Evolutionary conservation across 345 rosid genomes (phyloP).

Genomic region (Boechera retrofracta): DNA sequence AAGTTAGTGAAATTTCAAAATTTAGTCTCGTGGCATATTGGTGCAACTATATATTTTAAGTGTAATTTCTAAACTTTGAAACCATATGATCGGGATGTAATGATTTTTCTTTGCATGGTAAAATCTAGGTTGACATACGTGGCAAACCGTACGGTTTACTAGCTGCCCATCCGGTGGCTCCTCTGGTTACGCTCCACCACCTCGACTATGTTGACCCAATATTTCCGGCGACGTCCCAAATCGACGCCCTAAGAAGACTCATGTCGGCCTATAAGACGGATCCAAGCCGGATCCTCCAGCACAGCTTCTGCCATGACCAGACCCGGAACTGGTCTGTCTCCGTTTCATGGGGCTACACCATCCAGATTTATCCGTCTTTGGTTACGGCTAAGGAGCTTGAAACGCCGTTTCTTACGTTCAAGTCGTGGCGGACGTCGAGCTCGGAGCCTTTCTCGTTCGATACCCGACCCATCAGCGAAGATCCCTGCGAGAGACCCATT

Average conservation of each 20-base stretch:
- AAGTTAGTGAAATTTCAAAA: background rate
- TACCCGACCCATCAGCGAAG: constrained; percentile 58
- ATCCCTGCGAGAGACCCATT: constrained; percentile 70
- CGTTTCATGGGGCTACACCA: constrained; percentile 85
- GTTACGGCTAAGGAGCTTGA: constrained; percentile 65
- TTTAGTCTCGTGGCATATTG: background rate
- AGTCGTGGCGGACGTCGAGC: constrained; percentile 72
- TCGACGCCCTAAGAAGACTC: constrained; percentile 62
- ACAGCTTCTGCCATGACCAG: constrained; percentile 72
- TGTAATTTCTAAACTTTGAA: background rate
- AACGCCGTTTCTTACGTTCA: constrained; percentile 65
- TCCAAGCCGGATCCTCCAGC: constrained; percentile 74
- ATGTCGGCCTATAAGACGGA: constrained; percentile 55
- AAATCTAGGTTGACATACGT: constrained; percentile 70
- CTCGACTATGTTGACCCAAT: constrained; percentile 67
- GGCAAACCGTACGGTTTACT: constrained; percentile 79
- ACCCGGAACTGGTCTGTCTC: constrained; percentile 73
- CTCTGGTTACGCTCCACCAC: constrained; percentile 87
- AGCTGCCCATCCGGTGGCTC: constrained; percentile 89
- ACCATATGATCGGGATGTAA: constrained; percentile 4
- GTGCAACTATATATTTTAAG: background rate
- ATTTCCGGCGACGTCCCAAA: constrained; percentile 56
- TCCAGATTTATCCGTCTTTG: constrained; percentile 67
- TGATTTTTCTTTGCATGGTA: constrained; percentile 10
- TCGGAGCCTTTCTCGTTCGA: constrained; percentile 72